A percentile compares a stretch with the other conserved stretches of the same genome.
phyloP scores from a whole-genome alignment of 2,329 filamentous ascomycete species.

The Beauveria sp. region DNA sequence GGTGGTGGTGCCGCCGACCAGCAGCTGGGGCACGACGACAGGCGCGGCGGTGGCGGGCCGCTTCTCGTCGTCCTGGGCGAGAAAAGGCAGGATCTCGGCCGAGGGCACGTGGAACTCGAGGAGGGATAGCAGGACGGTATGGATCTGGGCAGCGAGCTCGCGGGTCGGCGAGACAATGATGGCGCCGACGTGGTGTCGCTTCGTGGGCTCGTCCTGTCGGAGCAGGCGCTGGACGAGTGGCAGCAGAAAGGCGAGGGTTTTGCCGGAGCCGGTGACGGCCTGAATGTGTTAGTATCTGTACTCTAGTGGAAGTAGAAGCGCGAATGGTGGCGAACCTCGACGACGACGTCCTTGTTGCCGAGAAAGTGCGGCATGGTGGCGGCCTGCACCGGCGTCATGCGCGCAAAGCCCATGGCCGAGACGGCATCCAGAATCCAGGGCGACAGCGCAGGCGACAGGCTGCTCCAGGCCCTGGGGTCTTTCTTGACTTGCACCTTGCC shows the following conservation, averaged over 20 bases:
- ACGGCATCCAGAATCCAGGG: constrained; percentile 81
- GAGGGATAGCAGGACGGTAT: constrained; percentile 68
- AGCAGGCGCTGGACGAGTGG: constrained; percentile 77
- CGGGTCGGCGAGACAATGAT: constrained; percentile 88
- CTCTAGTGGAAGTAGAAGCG: too few relatives aligned
- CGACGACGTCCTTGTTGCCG: constrained; percentile 85
- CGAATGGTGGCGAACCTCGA: constrained; percentile 49
- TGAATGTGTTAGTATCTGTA: constrained; percentile 20
- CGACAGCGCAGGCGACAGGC: constrained; percentile 30
- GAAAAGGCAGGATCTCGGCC: constrained; percentile 51
- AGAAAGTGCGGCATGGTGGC: constrained; percentile 84
- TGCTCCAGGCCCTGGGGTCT: constrained; percentile 39
- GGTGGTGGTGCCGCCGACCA: constrained; percentile 72
- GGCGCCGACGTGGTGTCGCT: constrained; percentile 81
- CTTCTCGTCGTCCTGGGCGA: constrained; percentile 46
- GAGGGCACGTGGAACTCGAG: constrained; percentile 79
- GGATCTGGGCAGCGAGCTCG: constrained; percentile 86
- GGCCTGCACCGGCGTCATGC: constrained; percentile 92
- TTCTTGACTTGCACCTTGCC: constrained; percentile 30
- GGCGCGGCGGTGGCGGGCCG: constrained; percentile 37
- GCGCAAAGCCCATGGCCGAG: constrained; percentile 72
- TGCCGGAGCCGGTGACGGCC: constrained; percentile 85
- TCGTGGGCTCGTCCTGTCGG: constrained; percentile 71
- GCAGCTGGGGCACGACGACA: constrained; percentile 73
- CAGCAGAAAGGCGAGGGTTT: constrained; percentile 80